Evolutionary conservation across 2,329 filamentous ascomycete species (phyloP).

Genomic region (Thyridium curvatum): DNA sequence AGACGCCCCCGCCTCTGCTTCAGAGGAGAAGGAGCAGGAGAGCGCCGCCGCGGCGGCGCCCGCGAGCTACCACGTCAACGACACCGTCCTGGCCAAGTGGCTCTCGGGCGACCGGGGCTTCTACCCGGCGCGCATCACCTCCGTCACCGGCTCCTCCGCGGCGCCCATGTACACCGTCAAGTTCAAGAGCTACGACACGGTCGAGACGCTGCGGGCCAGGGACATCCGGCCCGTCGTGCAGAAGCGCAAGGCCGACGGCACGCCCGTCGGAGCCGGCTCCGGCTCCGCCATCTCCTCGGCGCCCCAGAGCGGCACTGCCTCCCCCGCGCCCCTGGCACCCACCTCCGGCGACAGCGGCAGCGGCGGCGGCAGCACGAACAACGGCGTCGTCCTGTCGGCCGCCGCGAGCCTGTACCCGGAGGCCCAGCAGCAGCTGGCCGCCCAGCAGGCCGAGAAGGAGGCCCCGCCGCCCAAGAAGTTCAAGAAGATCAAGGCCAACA

Average conservation of each 20-base stretch:
- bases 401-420: constrained; percentile 49
- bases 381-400: constrained; percentile 47
- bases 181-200: constrained; percentile 85
- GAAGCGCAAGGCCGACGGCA: constrained; percentile 83
- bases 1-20: constrained; percentile 20
- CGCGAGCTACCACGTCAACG: constrained; percentile 74
- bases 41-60: constrained; percentile 20
- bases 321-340: constrained; percentile 18
- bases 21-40: constrained; percentile 42
- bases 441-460: constrained; percentile 52
- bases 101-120: constrained; percentile 80
- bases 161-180: constrained; percentile 91
- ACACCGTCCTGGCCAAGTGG: constrained; percentile 88
- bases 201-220: constrained; percentile 73
- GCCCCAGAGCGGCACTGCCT: constrained; percentile 25
- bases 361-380: constrained; percentile 21
- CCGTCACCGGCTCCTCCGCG: constrained; percentile 85
- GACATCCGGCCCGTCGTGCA: constrained; percentile 76
- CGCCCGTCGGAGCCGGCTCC: constrained; percentile 47
- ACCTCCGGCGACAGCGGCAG: constrained; percentile 24
- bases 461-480: constrained; percentile 74
- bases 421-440: constrained; percentile 56
- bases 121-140: constrained; percentile 89
- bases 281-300: constrained; percentile 36
- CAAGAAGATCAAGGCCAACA: constrained; percentile 87